Base-by-base conservation (phyloP, 495 filamentous ascomycete genomes). In the Talaromyces adpressus region DNA sequence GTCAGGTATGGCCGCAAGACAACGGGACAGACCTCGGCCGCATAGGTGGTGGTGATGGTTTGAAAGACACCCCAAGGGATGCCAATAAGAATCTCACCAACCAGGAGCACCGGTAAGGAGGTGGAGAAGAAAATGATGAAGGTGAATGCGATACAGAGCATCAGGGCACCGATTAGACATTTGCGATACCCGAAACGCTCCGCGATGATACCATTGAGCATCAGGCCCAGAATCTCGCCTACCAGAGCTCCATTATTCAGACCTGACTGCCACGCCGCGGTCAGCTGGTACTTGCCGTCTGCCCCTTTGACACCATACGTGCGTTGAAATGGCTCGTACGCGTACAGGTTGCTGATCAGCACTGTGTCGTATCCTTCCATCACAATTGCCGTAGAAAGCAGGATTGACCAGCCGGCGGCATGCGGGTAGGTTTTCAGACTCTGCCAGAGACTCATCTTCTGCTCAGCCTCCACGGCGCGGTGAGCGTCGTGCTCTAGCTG, bases 151-250 rank as follows among this genome's bases (percentile, higher is more conserved):
- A 29, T 62, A 61, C 87, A 70, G 16, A 82, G 67, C 6, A 78
- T 62, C 41, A 90, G 73, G 53, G 81, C 87, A 12, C 69, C 77
- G 47, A 89, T 84, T 32, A 89, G 81, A 6, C 84, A 88, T 64
- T 82, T 82, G 6, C 76, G 70, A 64, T 88, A 89, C 0, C 87
- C 87, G 63, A 86, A 87, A 2, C 78, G 74, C 58, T 89, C 86
- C 1, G 83, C 85, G 36, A 87, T 76, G 65, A 71, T 83, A 63
- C 87, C 87, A 64, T 87, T 89, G 67, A 87, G 76, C 56, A 87
- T 64, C 11, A 90, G 75, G 56, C 87, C 87, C 59, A 90, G 79
- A 39, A 89, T 81, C 67, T 87, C 85, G 29, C 87, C 87, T 64
- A 79, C 72, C 1, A 69, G 66, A 11, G 71, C 74, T n/a, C 73